Conservation (phyloP, 1,139 yeast species). For the Magnusiomyces paraingens region DNA sequence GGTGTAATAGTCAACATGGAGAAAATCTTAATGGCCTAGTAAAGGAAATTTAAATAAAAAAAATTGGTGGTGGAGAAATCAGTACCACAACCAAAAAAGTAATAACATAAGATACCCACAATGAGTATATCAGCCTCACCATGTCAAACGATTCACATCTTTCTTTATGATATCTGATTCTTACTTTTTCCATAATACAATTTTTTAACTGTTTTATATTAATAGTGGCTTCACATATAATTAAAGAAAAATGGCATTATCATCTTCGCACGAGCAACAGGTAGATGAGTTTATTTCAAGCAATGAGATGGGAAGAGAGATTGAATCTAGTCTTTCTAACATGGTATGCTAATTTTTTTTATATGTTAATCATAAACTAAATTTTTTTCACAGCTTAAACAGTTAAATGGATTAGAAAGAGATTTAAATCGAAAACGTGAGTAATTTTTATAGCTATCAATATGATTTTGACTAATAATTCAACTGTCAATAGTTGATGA, state of each 20-base stretch:
- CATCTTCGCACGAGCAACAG: background rate
- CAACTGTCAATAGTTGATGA: slow-evolving; percentile 1
- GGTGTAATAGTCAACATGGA: too few species aligned
- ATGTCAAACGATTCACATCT: too few species aligned
- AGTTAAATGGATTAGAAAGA: background rate
- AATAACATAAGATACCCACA: too few species aligned
- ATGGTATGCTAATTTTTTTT: slow-evolving; percentile 2
- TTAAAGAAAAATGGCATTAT: background rate
- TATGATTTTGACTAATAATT: background rate
- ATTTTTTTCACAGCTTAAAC: background rate
- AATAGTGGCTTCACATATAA: background rate
- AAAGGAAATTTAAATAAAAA: too few species aligned
- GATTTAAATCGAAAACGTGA: background rate
- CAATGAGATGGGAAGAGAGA: slow-evolving; percentile 5
- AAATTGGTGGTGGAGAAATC: too few species aligned
- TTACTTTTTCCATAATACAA: too few species aligned
- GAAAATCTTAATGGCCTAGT: too few species aligned
- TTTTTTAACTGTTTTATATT: background rate
- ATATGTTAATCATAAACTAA: too few species aligned
- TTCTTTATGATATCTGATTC: too few species aligned
- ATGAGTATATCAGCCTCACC: too few species aligned
- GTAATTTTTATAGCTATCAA: background rate
- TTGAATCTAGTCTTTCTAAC: background rate
- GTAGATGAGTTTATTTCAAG: slow-evolving; percentile 3
- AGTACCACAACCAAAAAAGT: too few species aligned